Percentiles rank a stretch among this genome's conserved stretches.
Evolutionary conservation across 1,139 yeast species (phyloP).

Genomic region (Debaryomyces coudertii): DNA sequence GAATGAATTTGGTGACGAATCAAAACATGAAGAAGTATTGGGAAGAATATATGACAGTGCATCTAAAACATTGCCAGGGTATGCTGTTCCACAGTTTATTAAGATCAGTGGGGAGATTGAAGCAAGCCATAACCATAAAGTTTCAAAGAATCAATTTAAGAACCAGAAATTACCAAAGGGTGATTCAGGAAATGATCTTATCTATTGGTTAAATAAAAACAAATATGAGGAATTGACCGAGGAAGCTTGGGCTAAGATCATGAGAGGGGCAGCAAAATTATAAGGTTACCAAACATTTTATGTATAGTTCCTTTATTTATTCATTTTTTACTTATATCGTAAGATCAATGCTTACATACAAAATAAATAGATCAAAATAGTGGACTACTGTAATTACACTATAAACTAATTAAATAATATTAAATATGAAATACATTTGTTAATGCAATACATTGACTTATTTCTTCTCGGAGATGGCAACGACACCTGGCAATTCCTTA

Average conservation of each 20-base stretch:
- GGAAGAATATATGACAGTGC: slow-evolving; percentile 39
- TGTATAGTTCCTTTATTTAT: neutral
- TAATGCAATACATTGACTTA: slow-evolving; percentile 11
- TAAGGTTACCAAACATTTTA: slow-evolving; percentile 14
- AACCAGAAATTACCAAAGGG: slow-evolving; percentile 80
- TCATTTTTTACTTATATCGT: neutral
- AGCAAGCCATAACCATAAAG: slow-evolving; percentile 82
- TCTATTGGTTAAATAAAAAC: slow-evolving; percentile 70
- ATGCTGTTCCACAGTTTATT: slow-evolving; percentile 84
- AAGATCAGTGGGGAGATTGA: slow-evolving; percentile 66
- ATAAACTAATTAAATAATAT: slow-evolving; percentile 2
- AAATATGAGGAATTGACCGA: slow-evolving; percentile 60
- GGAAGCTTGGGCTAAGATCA: slow-evolving; percentile 61
- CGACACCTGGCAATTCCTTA: slow-evolving; percentile 96
- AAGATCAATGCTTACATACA: neutral
- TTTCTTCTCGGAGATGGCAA: slow-evolving; percentile 77
- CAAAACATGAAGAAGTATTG: slow-evolving; percentile 33
- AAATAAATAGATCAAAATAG: slow-evolving; percentile 1
- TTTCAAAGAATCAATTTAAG: slow-evolving; percentile 76
- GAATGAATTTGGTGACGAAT: slow-evolving; percentile 31
- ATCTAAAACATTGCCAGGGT: slow-evolving; percentile 65
- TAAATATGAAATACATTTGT: slow-evolving; percentile 1
- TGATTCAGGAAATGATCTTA: slow-evolving; percentile 56
- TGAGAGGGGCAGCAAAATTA: slow-evolving; percentile 44
- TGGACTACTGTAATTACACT: slow-evolving; percentile 2